phyloP scores from a whole-genome alignment of 2,329 filamentous ascomycete genomes.

The Pestalotiopsis sp. region DNA sequence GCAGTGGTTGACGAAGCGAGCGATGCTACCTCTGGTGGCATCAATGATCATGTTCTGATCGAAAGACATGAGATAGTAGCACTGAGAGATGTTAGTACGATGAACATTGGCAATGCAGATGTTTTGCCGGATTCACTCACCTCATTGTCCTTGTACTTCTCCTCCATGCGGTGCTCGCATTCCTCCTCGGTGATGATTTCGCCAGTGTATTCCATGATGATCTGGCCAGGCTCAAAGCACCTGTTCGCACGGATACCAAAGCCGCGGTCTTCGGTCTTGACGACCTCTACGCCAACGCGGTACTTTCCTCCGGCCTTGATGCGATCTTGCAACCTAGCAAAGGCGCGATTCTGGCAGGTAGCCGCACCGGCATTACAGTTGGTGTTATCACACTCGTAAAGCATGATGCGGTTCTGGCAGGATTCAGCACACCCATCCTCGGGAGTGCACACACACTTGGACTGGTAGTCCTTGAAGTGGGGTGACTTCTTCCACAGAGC shows the following conservation, averaged over 20 bases:
- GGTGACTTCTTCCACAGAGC: conserved; percentile 80
- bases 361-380: conserved; percentile 83
- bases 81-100: conserved; percentile 52
- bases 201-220: conserved; percentile 97
- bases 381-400: conserved; percentile 90
- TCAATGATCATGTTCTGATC: conserved; percentile 99
- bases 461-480: conserved; percentile 72
- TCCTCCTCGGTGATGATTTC: conserved; percentile 97
- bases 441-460: conserved; percentile 75
- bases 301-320: conserved; percentile 81
- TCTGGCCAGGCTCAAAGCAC: conserved; percentile 84
- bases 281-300: conserved; percentile 90
- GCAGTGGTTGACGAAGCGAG: conserved; percentile 97
- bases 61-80: conserved; percentile 98
- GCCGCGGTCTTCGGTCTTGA: conserved; percentile 86
- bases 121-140: conserved; percentile 48
- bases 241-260: conserved; percentile 91
- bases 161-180: conserved; percentile 90
- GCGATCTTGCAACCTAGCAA: conserved; percentile 76
- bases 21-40: conserved; percentile 92
- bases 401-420: conserved; percentile 95
- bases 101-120: conserved; percentile 12
- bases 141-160: conserved; percentile 90
- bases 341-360: conserved; percentile 82
- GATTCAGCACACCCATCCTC: conserved; percentile 84